These are phyloP conservation scores for Hyphopichia fennica DNA, from an alignment of 1,139 yeast genomes.

Conservation along the genomic window DNA sequence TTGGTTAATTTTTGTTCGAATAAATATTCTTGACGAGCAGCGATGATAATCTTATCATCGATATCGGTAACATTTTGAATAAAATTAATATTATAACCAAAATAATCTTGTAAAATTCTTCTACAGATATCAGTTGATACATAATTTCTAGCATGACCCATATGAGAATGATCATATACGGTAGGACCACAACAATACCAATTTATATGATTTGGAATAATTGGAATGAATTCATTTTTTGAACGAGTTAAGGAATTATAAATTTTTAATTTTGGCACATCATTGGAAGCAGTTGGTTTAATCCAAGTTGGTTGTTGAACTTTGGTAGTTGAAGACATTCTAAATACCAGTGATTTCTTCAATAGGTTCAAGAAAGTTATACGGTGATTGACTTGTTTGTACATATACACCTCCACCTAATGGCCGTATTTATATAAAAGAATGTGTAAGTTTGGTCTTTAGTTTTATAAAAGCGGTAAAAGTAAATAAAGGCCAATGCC, in stretches of 20 bases:
- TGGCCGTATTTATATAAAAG: no score
- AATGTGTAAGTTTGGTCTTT: no score
- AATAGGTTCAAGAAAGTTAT: not conserved
- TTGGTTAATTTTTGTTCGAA: conserved; percentile 57
- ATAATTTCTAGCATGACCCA: conserved; percentile 99
- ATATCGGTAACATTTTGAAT: conserved; percentile 97
- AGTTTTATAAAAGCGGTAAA: no score
- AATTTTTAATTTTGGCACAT: conserved; percentile 27
- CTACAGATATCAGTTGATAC: conserved; percentile 93
- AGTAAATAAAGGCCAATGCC: no score
- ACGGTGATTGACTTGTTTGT: not conserved
- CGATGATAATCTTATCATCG: conserved; percentile 92
- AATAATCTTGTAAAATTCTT: conserved; percentile 82
- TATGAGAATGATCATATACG: conserved; percentile 93
- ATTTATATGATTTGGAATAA: conserved; percentile 60
- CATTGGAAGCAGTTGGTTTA: conserved; percentile 20
- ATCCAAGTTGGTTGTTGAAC: conserved; percentile 44
- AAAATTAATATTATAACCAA: conserved; percentile 82
- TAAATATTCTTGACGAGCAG: conserved; percentile 87
- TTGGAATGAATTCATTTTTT: conserved; percentile 75
- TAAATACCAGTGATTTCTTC: conserved; percentile 8
- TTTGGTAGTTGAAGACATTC: conserved; percentile 24
- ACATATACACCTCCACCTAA: not conserved
- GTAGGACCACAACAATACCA: conserved; percentile 99
- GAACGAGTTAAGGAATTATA: conserved; percentile 84